Conservation (phyloP, 1,139 yeast genomes). For the Hansenula sp. region DNA sequence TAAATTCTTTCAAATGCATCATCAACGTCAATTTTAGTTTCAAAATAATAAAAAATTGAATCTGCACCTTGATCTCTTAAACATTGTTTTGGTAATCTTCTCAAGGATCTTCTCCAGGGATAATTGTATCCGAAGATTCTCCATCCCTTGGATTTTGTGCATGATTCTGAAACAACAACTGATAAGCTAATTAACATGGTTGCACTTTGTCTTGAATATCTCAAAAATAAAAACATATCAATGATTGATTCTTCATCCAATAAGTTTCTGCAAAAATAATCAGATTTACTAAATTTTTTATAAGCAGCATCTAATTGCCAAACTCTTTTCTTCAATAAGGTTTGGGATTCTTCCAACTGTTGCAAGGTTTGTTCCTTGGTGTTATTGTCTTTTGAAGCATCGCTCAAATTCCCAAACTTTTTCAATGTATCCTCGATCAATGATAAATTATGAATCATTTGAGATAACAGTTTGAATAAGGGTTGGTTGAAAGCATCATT, state of each 20-base stretch:
- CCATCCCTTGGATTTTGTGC: slow-evolving; percentile 25
- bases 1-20: slow-evolving; percentile 42
- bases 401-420: slow-evolving; percentile 8
- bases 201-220: slow-evolving; percentile 35
- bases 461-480: slow-evolving; percentile 24
- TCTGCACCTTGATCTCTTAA: slow-evolving; percentile 45
- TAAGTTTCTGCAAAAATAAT: slow-evolving; percentile 29
- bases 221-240: slow-evolving; percentile 30
- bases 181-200: slow-evolving; percentile 25
- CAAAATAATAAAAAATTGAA: slow-evolving; percentile 37
- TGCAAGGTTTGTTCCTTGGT: slow-evolving; percentile 6
- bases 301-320: slow-evolving; percentile 30
- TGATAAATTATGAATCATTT: slow-evolving; percentile 28
- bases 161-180: slow-evolving; percentile 16
- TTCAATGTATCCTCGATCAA: slow-evolving; percentile 20
- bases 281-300: slow-evolving; percentile 29
- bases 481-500: slow-evolving; percentile 29
- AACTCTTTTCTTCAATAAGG: slow-evolving; percentile 24
- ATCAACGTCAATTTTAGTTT: slow-evolving; percentile 41
- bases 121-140: slow-evolving; percentile 32
- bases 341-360: slow-evolving; percentile 12
- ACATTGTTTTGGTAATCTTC: slow-evolving; percentile 37
- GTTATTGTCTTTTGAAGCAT: slow-evolving; percentile 1
- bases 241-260: slow-evolving; percentile 29
- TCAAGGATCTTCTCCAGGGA: slow-evolving; percentile 36